Base-by-base conservation (phyloP, 2,329 filamentous ascomycete species). In the Colletotrichum liaoningense region DNA sequence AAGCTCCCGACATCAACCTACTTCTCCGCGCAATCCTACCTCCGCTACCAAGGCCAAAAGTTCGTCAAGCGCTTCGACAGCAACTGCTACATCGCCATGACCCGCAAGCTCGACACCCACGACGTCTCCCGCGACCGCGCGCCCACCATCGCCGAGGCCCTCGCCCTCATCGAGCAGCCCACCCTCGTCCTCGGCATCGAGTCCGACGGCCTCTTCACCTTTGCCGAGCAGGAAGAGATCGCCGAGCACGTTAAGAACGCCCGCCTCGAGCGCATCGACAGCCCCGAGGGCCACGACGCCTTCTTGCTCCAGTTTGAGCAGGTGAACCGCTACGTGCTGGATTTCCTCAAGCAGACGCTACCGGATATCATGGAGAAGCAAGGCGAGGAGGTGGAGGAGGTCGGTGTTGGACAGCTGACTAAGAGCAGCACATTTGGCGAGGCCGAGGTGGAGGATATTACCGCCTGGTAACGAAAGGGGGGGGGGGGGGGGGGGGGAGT, bases 51-150 rank as follows among this genome's bases (percentile, higher is more conserved):
- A 84, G 96, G 95, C 69, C 90, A 93, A 78, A 99, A 99, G 83
- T 99, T 99, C 79, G 97, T 98, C 78, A 95, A 94, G 82, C 93
- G 97, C 11, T 99, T 98, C 82, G 97, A 99, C 83, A 94, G 95
- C 79, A 99, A 99, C 83, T 99, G 97, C 85, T 99, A 99, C 85
- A 98, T 99, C 77, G 95, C 97, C 77, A 98, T 99, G 83, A 98
- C 97, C 5, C 93, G 97, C 79, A 99, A 99, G 84, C 90, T 99
- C 19, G 97, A 99, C 81, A 98, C 97, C 0, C 97, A 99, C 83
- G 97, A 99, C 81, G 91, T 99, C 30, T 97, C 95, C 16, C 91
- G 95, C 55, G 90, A 92, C 80, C 93, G 96, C 5, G 85, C 91
- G n/a, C 78, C 84, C 54, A 86, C 89, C 30, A 91, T 97, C 38